Conservation (phyloP, 192 early-diverging fungal genomes). For the Coemansia sp. region DNA sequence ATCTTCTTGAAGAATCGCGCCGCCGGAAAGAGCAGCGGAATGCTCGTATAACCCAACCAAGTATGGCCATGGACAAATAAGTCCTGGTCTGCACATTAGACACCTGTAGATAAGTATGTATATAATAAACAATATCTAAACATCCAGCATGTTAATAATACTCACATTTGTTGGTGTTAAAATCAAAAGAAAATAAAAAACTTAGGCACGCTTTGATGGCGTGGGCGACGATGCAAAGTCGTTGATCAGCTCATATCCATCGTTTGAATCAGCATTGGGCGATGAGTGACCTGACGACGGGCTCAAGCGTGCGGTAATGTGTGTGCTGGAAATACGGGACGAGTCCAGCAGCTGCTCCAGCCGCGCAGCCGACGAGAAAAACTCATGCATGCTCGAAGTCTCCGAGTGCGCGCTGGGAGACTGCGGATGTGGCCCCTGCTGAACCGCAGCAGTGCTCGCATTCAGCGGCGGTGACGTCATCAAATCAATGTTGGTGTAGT, state of each 20-base stretch:
- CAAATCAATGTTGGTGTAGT: conserved; percentile 30
- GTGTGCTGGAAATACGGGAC: conserved; percentile 20
- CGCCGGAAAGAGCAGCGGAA: conserved; percentile 31
- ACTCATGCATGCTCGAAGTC: conserved; percentile 45
- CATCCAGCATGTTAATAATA: too few species aligned
- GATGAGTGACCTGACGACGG: background rate
- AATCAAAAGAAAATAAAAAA: background rate
- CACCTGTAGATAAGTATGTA: too few species aligned
- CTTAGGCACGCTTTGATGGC: background rate
- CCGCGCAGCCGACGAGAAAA: conserved; percentile 46
- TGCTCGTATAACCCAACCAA: conserved; percentile 21
- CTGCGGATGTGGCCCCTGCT: background rate
- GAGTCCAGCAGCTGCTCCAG: conserved; percentile 32
- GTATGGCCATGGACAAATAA: background rate
- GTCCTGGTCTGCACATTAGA: too few species aligned
- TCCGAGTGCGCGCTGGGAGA: conserved; percentile 27
- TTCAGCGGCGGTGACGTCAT: conserved; percentile 27
- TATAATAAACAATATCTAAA: too few species aligned
- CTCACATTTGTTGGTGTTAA: too few species aligned
- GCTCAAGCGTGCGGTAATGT: background rate
- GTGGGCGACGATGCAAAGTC: conserved; percentile 11
- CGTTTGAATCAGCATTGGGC: conserved; percentile 1
- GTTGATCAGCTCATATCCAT: conserved; percentile 29
- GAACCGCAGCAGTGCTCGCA: background rate
- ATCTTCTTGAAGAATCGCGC: conserved; percentile 43